These are phyloP conservation scores for Russula earlei DNA, from an alignment of 768 basidiomycete genomes.

Conservation along the genomic window DNA sequence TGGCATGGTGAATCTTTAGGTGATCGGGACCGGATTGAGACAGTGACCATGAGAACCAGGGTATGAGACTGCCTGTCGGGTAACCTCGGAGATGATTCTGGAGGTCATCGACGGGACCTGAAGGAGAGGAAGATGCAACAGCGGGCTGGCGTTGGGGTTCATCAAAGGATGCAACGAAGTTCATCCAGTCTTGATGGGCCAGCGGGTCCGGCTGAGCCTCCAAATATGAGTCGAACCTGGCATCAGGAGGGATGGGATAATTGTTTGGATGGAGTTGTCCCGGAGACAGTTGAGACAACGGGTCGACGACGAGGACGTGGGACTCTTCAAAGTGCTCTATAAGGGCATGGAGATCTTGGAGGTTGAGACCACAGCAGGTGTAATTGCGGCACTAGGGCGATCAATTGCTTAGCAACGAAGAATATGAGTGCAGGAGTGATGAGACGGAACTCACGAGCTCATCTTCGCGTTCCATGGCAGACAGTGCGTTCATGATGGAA, in stretches of 20 bases:
- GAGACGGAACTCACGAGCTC: conserved; percentile 46
- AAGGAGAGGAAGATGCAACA: too few relatives aligned
- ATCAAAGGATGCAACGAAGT: too few relatives aligned
- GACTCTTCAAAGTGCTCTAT: conserved; percentile 89
- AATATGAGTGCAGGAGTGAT: background rate
- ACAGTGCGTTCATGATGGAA: conserved; percentile 56
- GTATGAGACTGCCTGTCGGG: too few relatives aligned
- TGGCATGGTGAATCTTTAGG: too few relatives aligned
- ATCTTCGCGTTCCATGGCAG: conserved; percentile 57
- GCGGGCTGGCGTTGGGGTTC: too few relatives aligned
- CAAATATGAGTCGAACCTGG: conserved; percentile 9
- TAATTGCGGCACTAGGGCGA: conserved; percentile 66
- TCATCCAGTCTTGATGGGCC: too few relatives aligned
- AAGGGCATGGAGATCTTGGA: conserved; percentile 70
- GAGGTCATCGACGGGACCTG: too few relatives aligned
- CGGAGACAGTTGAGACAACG: conserved; percentile 25
- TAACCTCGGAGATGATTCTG: too few relatives aligned
- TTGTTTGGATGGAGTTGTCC: conserved; percentile 13
- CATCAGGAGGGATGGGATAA: conserved; percentile 4
- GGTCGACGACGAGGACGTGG: conserved; percentile 66
- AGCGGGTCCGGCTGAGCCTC: too few relatives aligned
- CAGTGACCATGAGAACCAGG: too few relatives aligned
- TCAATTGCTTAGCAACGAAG: conserved; percentile 11
- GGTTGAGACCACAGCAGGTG: conserved; percentile 76
- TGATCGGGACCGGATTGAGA: too few relatives aligned